Conservation (phyloP, 2,329 filamentous ascomycete genomes). For the Pezicula neosporulosa region DNA sequence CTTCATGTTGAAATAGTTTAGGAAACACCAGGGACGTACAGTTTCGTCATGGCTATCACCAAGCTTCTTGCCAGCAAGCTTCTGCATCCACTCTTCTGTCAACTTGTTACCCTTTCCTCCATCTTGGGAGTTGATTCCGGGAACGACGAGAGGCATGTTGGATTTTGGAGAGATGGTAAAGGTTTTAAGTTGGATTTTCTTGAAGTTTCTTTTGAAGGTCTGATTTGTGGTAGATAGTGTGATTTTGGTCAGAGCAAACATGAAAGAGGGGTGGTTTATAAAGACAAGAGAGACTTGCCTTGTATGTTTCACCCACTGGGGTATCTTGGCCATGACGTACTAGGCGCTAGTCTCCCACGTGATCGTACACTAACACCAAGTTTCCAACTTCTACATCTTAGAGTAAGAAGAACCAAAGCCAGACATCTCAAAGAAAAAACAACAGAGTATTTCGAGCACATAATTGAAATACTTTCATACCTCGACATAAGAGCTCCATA, state of each 20-base stretch:
- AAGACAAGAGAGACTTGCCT: background rate
- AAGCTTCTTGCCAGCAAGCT: conserved; percentile 62
- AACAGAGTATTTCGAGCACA: too few species aligned
- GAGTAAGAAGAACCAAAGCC: too few species aligned
- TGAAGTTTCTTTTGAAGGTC: background rate
- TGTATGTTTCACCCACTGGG: background rate
- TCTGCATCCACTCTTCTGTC: conserved; percentile 57
- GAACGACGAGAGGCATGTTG: conserved; percentile 64
- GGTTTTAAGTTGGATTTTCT: conserved; percentile 9
- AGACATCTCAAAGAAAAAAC: too few species aligned
- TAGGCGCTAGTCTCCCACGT: background rate
- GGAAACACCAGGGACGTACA: conserved; percentile 36
- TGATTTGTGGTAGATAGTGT: background rate
- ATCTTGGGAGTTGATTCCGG: conserved; percentile 45
- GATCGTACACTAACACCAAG: background rate
- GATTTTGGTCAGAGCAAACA: background rate
- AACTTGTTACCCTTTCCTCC: conserved; percentile 25
- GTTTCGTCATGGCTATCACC: conserved; percentile 50
- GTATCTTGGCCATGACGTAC: background rate
- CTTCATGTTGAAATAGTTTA: background rate
- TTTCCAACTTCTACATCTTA: background rate
- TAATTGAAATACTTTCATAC: too few species aligned
- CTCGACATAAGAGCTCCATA: too few species aligned
- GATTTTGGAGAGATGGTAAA: conserved; percentile 10
- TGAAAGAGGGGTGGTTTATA: too few species aligned